Conservation (phyloP, 2,329 filamentous ascomycete genomes). For the Cercospora brassicicola region DNA sequence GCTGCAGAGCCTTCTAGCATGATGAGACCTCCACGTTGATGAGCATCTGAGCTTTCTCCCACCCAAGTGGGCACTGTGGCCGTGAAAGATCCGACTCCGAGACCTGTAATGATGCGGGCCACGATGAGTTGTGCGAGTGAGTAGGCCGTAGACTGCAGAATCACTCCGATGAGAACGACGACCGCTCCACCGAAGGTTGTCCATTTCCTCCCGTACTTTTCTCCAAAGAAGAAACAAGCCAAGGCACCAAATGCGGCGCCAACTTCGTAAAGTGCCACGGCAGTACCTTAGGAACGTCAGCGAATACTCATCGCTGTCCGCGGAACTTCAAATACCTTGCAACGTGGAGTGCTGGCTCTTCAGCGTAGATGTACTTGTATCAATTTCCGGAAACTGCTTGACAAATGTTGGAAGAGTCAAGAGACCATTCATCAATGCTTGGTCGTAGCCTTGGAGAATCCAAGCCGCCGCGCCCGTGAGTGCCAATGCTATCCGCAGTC, state of each 20-base stretch:
- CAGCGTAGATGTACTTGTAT: slow-evolving; percentile 28
- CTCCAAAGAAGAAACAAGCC: slow-evolving; percentile 47
- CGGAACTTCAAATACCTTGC: slow-evolving; percentile 23
- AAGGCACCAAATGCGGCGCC: slow-evolving; percentile 31
- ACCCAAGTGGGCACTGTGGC: slow-evolving; percentile 29
- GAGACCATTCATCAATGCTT: slow-evolving; percentile 47
- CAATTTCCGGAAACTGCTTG: slow-evolving; percentile 44
- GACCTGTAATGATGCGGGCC: slow-evolving; percentile 50
- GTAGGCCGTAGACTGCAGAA: slow-evolving; percentile 42
- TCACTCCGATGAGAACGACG: slow-evolving; percentile 44
- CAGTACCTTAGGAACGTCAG: slow-evolving; percentile 28
- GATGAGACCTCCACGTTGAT: slow-evolving; percentile 25
- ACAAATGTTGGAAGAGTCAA: slow-evolving; percentile 44
- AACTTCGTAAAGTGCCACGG: slow-evolving; percentile 38
- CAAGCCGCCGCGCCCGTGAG: slow-evolving; percentile 27
- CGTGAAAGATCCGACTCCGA: slow-evolving; percentile 46
- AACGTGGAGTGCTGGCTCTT: slow-evolving; percentile 27
- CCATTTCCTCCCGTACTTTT: slow-evolving; percentile 44
- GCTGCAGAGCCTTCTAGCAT: slow-evolving; percentile 28
- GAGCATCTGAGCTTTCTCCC: slow-evolving; percentile 26
- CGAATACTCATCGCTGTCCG: too few relatives aligned
- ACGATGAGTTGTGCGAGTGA: slow-evolving; percentile 52
- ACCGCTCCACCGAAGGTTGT: slow-evolving; percentile 44
- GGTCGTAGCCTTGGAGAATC: slow-evolving; percentile 30
- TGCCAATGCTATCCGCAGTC: slow-evolving; percentile 24